Evolutionary conservation across 2,329 filamentous ascomycete species (phyloP).

Genomic region (Aureobasidium lini): DNA sequence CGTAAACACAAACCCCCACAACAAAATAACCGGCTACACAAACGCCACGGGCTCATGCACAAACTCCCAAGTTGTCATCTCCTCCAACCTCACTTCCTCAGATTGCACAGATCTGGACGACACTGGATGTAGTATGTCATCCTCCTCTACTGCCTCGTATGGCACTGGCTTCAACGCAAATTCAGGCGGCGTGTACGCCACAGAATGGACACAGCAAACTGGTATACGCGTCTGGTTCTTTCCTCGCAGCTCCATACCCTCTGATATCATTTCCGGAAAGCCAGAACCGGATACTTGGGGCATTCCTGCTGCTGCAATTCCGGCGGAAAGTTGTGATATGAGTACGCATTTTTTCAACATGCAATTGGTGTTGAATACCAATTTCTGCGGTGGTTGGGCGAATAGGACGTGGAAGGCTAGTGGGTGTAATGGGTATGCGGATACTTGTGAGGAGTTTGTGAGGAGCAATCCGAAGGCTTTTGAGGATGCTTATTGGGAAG

Average conservation of each 20-base stretch:
- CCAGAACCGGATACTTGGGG: slow-evolving; percentile 45
- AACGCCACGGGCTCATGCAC: background rate
- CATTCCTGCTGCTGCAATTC: slow-evolving; percentile 57
- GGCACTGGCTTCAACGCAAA: slow-evolving; percentile 43
- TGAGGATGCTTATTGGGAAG: background rate
- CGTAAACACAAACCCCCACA: background rate
- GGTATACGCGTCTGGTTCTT: slow-evolving; percentile 76
- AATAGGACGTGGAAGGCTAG: slow-evolving; percentile 53
- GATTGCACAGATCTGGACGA: background rate
- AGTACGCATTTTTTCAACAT: slow-evolving; percentile 60
- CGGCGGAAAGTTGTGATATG: slow-evolving; percentile 57
- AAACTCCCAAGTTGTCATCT: background rate
- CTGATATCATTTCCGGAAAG: slow-evolving; percentile 41
- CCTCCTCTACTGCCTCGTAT: background rate
- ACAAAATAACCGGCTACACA: background rate
- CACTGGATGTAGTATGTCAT: background rate
- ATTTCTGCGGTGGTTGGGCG: slow-evolving; percentile 80
- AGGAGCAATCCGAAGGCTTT: background rate
- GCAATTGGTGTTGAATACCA: slow-evolving; percentile 70
- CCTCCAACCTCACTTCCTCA: background rate
- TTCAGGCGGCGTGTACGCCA: slow-evolving; percentile 35
- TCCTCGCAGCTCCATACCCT: slow-evolving; percentile 53
- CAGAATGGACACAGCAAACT: slow-evolving; percentile 53
- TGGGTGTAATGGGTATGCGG: slow-evolving; percentile 50
- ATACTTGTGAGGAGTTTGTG: slow-evolving; percentile 63